Evolutionary conservation across 441 rosid genomes (phyloP), one percentile per base, ranked within the genome.

Genomic region (Corymbia citriodora): DNA sequence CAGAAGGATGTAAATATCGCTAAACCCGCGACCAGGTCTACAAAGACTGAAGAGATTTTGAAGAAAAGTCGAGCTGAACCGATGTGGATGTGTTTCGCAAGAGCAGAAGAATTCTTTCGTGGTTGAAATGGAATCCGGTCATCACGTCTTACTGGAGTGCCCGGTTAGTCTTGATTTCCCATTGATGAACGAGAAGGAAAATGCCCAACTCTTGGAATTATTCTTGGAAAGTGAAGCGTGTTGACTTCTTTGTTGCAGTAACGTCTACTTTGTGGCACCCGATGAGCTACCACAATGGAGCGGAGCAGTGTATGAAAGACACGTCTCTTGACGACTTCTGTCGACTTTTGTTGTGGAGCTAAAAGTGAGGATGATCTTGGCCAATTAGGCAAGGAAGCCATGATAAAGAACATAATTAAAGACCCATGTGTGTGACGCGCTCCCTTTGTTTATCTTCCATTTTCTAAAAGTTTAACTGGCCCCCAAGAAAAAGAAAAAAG

Each of bases 191-290:
- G 13, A 7, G 29, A 36, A 6, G 15, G 5, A 7, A 74, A 19
- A 0, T 36, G 3, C 15, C 2, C 2, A 0, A 3, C 23, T 45
- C 23, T 40, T 6, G 83, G 50, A 36, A 12, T 2, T 63, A 0
- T 29, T 9, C 7, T 65, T 65, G 0, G 36, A n/a, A 65, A 65
- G 1, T 63, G 70, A 63, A 65, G 36, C 36, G 36, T 65, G 36
- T n/a, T n/a, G 72, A 65, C 72, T n/a, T 65, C 19, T 65, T 65
- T 7, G n/a, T 65, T 14, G 72, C 0, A n/a, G 72, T 65, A n/a
- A 65, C 16, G 36, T 65, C 3, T n/a, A 65, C 31, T 31, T 61
- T 61, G 16, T 61, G 68, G 68, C 1, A 6, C 45, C 45, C 68
- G 68, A 63, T 0, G 70, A 61, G 68, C 68, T 61, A 61, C 31